These are phyloP conservation scores for Yarrowia bubula DNA, from an alignment of 805 yeast genomes.

Conservation along the genomic window DNA sequence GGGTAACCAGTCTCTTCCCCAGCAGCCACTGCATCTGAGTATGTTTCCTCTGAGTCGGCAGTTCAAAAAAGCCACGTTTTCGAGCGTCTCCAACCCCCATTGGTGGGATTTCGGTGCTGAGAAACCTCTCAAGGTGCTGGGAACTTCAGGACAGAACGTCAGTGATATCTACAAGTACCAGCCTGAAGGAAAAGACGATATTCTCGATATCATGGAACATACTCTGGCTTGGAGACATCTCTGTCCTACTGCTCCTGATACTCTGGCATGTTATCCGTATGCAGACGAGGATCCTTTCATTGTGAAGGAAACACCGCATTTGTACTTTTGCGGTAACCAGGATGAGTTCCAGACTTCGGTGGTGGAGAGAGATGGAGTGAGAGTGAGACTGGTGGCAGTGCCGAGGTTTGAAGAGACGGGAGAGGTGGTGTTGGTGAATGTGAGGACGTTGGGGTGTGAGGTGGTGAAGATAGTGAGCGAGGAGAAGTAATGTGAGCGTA, in stretches of 20 bases:
- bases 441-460: slow-evolving; percentile 55
- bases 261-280: slow-evolving; percentile 85
- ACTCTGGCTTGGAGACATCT: slow-evolving; percentile 81
- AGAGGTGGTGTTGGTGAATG: slow-evolving; percentile 60
- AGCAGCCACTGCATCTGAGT: slow-evolving; percentile 82
- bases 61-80: slow-evolving; percentile 45
- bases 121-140: slow-evolving; percentile 50
- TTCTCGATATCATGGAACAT: slow-evolving; percentile 59
- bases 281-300: slow-evolving; percentile 77
- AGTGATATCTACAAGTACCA: slow-evolving; percentile 71
- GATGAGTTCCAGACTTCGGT: slow-evolving; percentile 49
- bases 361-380: slow-evolving; percentile 40
- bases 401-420: slow-evolving; percentile 72
- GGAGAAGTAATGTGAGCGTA: background rate
- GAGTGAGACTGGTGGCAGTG: slow-evolving; percentile 57
- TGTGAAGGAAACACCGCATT: slow-evolving; percentile 72
- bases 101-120: slow-evolving; percentile 55
- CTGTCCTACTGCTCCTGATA: slow-evolving; percentile 95
- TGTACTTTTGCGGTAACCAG: slow-evolving; percentile 85
- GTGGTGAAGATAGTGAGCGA: slow-evolving; percentile 32
- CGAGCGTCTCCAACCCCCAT: slow-evolving; percentile 66
- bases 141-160: slow-evolving; percentile 82
- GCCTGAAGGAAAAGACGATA: slow-evolving; percentile 43
- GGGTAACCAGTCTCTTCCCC: slow-evolving; percentile 80
- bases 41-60: slow-evolving; percentile 53